Conservation (phyloP, 371 early-diverging fungal genomes). For the Apophysomyces variabilis region DNA sequence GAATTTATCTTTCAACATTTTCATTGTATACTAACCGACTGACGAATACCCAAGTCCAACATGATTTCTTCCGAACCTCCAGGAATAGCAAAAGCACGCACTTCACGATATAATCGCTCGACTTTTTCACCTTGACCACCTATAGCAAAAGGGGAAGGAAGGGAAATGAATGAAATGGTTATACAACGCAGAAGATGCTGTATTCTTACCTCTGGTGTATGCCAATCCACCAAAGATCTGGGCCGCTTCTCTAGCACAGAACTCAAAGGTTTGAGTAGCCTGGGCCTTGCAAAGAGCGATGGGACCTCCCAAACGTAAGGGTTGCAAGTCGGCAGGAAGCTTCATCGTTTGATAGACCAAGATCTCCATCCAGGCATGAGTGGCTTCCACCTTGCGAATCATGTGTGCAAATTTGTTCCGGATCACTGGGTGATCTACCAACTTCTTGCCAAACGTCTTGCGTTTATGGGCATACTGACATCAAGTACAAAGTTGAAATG, state of each 20-base stretch:
- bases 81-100: constrained; percentile 86
- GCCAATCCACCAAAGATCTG: constrained; percentile 93
- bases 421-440: constrained; percentile 76
- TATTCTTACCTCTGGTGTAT: constrained; percentile 71
- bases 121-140: constrained; percentile 86
- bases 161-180: not conserved
- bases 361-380: constrained; percentile 85
- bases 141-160: not conserved
- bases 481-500: too few relatives aligned
- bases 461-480: constrained; percentile 82
- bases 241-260: constrained; percentile 86
- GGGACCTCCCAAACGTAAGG: constrained; percentile 82
- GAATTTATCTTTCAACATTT: not conserved
- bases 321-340: constrained; percentile 71
- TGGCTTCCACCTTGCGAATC: constrained; percentile 87
- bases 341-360: constrained; percentile 68
- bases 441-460: constrained; percentile 83
- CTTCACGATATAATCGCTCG: constrained; percentile 88
- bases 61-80: constrained; percentile 73
- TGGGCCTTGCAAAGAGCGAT: constrained; percentile 90
- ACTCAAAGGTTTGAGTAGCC: constrained; percentile 86
- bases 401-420: constrained; percentile 75
- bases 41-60: constrained; percentile 74
- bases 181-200: not conserved
- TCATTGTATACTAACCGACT: constrained; percentile 33